Conservation (phyloP, 78 protist genomes). For the Kipferlia bialata region DNA sequence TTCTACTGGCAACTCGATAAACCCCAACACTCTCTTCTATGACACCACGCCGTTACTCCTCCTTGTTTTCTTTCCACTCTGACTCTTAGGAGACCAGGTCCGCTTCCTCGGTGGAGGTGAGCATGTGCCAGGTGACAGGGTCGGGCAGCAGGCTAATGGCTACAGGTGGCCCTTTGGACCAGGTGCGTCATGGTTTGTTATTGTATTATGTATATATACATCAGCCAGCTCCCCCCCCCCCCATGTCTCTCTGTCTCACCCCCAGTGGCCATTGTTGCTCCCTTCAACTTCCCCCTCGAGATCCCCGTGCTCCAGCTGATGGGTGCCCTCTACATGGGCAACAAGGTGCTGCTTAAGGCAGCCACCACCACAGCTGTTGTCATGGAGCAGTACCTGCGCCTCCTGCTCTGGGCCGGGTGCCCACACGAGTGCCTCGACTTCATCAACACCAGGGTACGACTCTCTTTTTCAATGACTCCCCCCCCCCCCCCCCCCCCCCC, state of each 20-base stretch:
- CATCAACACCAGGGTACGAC: too few species aligned
- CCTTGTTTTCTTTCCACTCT: too few species aligned
- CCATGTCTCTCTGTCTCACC: too few species aligned
- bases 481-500: too few species aligned
- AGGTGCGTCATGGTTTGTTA: too few species aligned
- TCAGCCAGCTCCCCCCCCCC: too few species aligned
- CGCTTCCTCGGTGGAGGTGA: conserved; percentile 31
- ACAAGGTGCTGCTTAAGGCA: conserved; percentile 24
- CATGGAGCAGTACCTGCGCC: conserved; percentile 21
- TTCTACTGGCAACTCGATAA: too few species aligned
- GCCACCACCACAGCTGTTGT: conserved; percentile 19
- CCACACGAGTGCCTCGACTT: conserved; percentile 18
- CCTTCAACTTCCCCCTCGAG: conserved; percentile 48
- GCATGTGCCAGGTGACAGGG: conserved; percentile 24
- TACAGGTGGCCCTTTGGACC: conserved; percentile 22
- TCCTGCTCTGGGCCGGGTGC: conserved; percentile 16
- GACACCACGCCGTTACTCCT: too few species aligned
- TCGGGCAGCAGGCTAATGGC: background rate
- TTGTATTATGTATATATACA: too few species aligned
- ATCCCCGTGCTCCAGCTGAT: conserved; percentile 9
- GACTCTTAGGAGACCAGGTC: conserved; percentile 34
- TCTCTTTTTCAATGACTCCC: too few species aligned
- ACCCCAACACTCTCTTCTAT: too few species aligned
- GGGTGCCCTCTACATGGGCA: conserved; percentile 37
- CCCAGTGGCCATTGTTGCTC: conserved; percentile 21